phyloP scores from a whole-genome alignment of 106 monocot species.

The Posidonia australis region DNA sequence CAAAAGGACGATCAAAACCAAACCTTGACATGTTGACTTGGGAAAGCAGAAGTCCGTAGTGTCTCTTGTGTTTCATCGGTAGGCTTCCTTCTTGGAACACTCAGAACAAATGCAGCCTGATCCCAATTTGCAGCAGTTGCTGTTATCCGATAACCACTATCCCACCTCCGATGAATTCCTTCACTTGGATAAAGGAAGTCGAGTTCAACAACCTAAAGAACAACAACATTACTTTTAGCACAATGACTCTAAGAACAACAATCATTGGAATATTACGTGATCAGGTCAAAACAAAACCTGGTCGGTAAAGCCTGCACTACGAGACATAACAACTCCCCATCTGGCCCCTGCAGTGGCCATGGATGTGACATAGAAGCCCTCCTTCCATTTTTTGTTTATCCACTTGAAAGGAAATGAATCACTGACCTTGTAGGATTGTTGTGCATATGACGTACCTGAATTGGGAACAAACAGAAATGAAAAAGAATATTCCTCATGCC shows the following conservation, averaged over 20 bases:
- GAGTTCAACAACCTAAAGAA: constrained; percentile 64
- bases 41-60: constrained; percentile 74
- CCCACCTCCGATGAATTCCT: constrained; percentile 82
- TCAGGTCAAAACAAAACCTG: constrained; percentile 30
- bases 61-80: constrained; percentile 86
- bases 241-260: too few species aligned
- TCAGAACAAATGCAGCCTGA: constrained; percentile 78
- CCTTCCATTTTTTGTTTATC: constrained; percentile 91
- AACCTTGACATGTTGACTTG: constrained; percentile 86
- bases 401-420: constrained; percentile 92
- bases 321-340: constrained; percentile 87
- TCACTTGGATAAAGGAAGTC: constrained; percentile 86
- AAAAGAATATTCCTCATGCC: background rate
- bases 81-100: constrained; percentile 60
- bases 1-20: background rate
- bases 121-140: constrained; percentile 79
- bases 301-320: constrained; percentile 64
- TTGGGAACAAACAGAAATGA: background rate
- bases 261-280: too few species aligned
- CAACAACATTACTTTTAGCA: background rate
- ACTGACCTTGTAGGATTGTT: constrained; percentile 87
- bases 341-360: constrained; percentile 80
- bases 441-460: constrained; percentile 60
- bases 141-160: constrained; percentile 75
- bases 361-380: constrained; percentile 71